These are phyloP conservation scores for Aspergillus ostianus DNA, from an alignment of 495 filamentous ascomycete genomes.

Conservation along the genomic window DNA sequence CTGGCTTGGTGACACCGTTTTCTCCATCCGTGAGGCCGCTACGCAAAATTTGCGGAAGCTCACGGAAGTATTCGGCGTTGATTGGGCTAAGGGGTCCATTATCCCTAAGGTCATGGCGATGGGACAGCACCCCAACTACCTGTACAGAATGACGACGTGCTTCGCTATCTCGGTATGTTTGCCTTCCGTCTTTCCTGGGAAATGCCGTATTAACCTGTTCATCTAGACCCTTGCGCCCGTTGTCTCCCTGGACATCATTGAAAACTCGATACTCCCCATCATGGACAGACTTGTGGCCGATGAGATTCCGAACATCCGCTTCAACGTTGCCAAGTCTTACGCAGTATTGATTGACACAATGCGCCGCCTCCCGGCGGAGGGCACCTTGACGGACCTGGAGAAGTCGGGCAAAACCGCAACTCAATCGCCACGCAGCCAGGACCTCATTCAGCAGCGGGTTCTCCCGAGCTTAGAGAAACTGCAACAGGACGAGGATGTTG, in stretches of 20 bases:
- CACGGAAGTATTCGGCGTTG: slow-evolving; percentile 96
- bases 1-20: slow-evolving; percentile 98
- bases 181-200: background rate
- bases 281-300: slow-evolving; percentile 88
- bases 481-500: slow-evolving; percentile 93
- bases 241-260: slow-evolving; percentile 86
- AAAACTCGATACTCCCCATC: slow-evolving; percentile 91
- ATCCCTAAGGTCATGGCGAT: slow-evolving; percentile 98
- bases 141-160: slow-evolving; percentile 99
- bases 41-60: slow-evolving; percentile 97
- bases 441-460: slow-evolving; percentile 83
- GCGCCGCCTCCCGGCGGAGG: slow-evolving; percentile 81
- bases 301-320: slow-evolving; percentile 97
- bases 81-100: slow-evolving; percentile 96
- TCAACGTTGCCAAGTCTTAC: slow-evolving; percentile 99
- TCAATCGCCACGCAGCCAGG: slow-evolving; percentile 69
- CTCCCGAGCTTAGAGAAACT: slow-evolving; percentile 91
- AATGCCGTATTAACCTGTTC: slow-evolving; percentile 4
- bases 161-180: slow-evolving; percentile 90
- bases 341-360: slow-evolving; percentile 82
- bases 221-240: slow-evolving; percentile 85
- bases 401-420: slow-evolving; percentile 63
- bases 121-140: slow-evolving; percentile 96
- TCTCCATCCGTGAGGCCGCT: slow-evolving; percentile 95
- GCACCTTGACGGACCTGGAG: slow-evolving; percentile 80